Evolutionary conservation across 192 early-diverging fungal genomes (phyloP).

Genomic region (Coemansia sp.): DNA sequence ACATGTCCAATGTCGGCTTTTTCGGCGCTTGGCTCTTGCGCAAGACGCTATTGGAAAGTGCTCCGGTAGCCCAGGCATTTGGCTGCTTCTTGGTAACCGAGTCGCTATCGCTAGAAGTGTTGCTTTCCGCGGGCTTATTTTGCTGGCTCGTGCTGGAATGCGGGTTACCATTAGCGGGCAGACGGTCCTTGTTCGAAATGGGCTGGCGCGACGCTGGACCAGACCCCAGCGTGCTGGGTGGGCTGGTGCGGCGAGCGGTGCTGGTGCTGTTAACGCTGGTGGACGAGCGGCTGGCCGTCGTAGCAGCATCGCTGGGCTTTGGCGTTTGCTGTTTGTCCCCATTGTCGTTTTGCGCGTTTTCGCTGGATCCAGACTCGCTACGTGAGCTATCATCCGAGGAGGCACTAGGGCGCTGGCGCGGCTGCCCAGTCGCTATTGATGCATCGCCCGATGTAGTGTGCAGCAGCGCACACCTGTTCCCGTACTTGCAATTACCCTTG

Average conservation of each 20-base stretch:
- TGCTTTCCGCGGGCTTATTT: neutral
- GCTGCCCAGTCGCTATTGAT: slow-evolving; percentile 6
- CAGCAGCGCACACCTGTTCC: slow-evolving; percentile 70
- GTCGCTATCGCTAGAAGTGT: slow-evolving; percentile 5
- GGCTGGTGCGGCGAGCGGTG: slow-evolving; percentile 9
- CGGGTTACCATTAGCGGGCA: neutral
- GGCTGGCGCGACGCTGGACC: slow-evolving; percentile 1
- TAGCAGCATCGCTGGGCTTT: slow-evolving; percentile 4
- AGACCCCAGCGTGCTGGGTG: slow-evolving; percentile 11
- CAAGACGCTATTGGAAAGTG: slow-evolving; percentile 10
- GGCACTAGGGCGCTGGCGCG: slow-evolving; percentile 9
- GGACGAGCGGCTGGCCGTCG: slow-evolving; percentile 7
- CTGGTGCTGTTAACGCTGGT: neutral
- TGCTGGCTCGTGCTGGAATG: slow-evolving; percentile 1
- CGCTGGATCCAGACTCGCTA: slow-evolving; percentile 17
- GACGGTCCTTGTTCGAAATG: slow-evolving; percentile 3
- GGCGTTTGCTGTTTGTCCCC: slow-evolving; percentile 4
- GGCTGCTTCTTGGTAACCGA: slow-evolving; percentile 1
- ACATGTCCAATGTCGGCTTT: neutral
- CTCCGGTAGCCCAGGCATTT: slow-evolving; percentile 22
- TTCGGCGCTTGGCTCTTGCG: slow-evolving; percentile 17
- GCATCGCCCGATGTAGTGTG: slow-evolving; percentile 24
- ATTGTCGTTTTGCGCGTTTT: slow-evolving; percentile 16
- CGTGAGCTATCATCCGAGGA: slow-evolving; percentile 10
- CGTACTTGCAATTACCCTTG: slow-evolving; percentile 83